Percentiles rank a stretch among this genome's conserved stretches.
These are phyloP conservation scores for Xylaria intraflava DNA, from an alignment of 495 filamentous ascomycete genomes.

Conservation along the genomic window DNA sequence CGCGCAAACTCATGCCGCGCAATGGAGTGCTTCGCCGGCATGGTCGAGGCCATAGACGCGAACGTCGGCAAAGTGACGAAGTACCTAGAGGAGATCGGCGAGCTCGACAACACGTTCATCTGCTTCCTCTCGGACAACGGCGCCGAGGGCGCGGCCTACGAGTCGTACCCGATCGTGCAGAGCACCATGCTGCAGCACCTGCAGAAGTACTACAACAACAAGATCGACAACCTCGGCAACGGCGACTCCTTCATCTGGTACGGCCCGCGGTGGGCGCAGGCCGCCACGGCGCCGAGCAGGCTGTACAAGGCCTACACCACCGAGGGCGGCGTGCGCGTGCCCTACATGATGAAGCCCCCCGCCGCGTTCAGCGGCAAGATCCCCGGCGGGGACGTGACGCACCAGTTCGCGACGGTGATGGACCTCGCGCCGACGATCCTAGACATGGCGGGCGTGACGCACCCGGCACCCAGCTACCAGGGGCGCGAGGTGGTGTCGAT, in stretches of 20 bases:
- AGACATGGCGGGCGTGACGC: slow-evolving; percentile 54
- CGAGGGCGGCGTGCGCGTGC: slow-evolving; percentile 55
- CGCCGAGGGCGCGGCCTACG: slow-evolving; percentile 57
- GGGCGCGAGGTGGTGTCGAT: slow-evolving; percentile 52
- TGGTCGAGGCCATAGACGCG: slow-evolving; percentile 57
- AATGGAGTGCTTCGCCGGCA: slow-evolving; percentile 57
- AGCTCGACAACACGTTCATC: slow-evolving; percentile 59
- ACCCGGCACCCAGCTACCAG: slow-evolving; percentile 51
- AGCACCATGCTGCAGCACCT: slow-evolving; percentile 46
- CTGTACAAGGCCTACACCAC: slow-evolving; percentile 60
- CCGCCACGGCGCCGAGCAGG: slow-evolving; percentile 56
- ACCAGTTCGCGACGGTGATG: slow-evolving; percentile 59
- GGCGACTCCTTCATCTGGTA: slow-evolving; percentile 61
- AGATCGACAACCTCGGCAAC: slow-evolving; percentile 55
- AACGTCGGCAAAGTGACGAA: slow-evolving; percentile 58
- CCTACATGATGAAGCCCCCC: slow-evolving; percentile 46
- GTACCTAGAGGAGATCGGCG: slow-evolving; percentile 50
- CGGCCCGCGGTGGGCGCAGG: slow-evolving; percentile 59
- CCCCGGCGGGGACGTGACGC: slow-evolving; percentile 40
- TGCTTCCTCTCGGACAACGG: slow-evolving; percentile 62
- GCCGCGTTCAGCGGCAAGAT: slow-evolving; percentile 27
- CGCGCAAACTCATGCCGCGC: slow-evolving; percentile 48
- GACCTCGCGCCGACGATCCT: slow-evolving; percentile 57
- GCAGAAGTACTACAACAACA: slow-evolving; percentile 59
- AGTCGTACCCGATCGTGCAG: slow-evolving; percentile 52